Base-by-base conservation (phyloP, 2,329 filamentous ascomycete species). In the Colletotrichum eremochloae region DNA sequence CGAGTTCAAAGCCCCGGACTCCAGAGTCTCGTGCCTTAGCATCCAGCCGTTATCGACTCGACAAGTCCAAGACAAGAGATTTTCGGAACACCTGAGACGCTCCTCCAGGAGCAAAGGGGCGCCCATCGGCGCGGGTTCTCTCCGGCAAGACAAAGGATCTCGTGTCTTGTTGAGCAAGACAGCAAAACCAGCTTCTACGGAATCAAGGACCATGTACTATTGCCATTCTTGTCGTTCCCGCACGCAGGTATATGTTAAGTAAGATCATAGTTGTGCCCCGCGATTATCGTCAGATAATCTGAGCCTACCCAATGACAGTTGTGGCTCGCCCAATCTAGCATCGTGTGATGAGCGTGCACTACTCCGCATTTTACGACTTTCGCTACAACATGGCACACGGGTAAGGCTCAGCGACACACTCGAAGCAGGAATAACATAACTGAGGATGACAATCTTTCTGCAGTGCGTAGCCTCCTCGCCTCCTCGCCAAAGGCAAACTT, bases 241-340 rank as follows among this genome's bases (percentile, higher is more conserved):
- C 36, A 68, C 36, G 46, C 44, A 57, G 36, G 38, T 52, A 53
- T 40, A 38, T 38, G 31, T 65, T 57, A 63, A 68, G 73, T 67
- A 73, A 71, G 71, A 74, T 74, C 50, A 73, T 74, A 67, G 70
- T 50, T 57, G 63, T 46, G 66, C 69, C 67, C 67, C 61, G 62
- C 70, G 67, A 72, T 55, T 55, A 63, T 70, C 52, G 56, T 72
- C 71, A 64, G 68, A 53, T 55, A 62, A 42, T 64, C 68, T 66
- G 48, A 56, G 55, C 29, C 29, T 44, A 53, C 42, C 44, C 42
- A 33, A 40, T 46, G 50, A 18, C 61, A 64, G 40, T 44, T 50
- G 53, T 60, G 57, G 46, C 56, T 60, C 38, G 56, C 40, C 55
- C 48, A 36, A 36, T 71, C 18, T 68, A 57, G 48, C 48, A 46